Base-by-base conservation (phyloP, 306 rosid species). In the Arachis hypogaea region DNA sequence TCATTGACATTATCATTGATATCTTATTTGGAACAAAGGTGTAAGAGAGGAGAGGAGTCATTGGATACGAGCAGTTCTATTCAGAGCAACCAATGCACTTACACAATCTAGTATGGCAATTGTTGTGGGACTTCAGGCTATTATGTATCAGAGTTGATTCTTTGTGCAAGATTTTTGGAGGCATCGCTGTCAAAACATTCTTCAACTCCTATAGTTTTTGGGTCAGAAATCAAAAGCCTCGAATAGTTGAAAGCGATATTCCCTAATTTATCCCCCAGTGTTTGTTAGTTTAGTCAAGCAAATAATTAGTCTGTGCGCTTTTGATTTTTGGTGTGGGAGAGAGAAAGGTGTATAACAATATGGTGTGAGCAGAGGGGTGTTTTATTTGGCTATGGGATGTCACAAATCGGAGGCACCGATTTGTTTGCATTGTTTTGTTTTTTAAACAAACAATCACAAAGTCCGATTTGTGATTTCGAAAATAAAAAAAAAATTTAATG, bases 81-180 rank as follows among this genome's bases (percentile, higher is more conserved):
- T 58, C 86, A 83, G 84, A 87, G 46, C 75, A 88, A 93, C 71
- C 93, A 84, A 63, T 94, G 99, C 78, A 50, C 72, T 18, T 94
- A 88, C 78, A 73, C 84, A 28, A 88, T 94, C 66, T 88, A 89
- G 77, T 94, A 94, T 59, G 99, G 96, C 59, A 97, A 94, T 77
- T 93, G 91, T 9, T 92, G 99, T 74, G 95, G 93, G 58, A 86
- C 97, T 12, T 74, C 95, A 0, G 97, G 99, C 59, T 92, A 86
- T 85, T 92, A 92, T 16, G 85, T 94, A 11, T 80, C 84, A 0
- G 99, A 94, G 73, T 73, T 85, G 80, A 81, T 94, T 85, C 89
- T 85, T 73, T 87, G 89, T 14, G 85, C 89, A 59, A 72, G 84
- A 30, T 82, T 93, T 77, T 69, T 85, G 10, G 85, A 82, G 72